These are phyloP conservation scores for Globisporangium spinosum DNA, from an alignment of 352 stramenopile genomes.

Conservation along the genomic window DNA sequence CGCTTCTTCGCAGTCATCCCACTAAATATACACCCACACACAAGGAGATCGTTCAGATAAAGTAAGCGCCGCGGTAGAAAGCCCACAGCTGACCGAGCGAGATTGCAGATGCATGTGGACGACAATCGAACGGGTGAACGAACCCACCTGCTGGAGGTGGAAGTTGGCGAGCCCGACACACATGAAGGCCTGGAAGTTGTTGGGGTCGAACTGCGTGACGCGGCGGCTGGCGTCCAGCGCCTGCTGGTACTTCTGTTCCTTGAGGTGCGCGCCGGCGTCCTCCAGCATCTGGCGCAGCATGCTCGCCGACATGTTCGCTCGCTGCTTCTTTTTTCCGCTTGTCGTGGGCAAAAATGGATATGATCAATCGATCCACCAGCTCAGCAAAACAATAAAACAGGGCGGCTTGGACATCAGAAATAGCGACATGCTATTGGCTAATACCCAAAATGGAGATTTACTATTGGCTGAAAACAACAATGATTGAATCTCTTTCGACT, in stretches of 20 bases:
- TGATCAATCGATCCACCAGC: neutral
- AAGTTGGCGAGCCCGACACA: constrained; percentile 76
- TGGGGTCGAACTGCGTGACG: constrained; percentile 73
- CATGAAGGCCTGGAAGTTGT: constrained; percentile 83
- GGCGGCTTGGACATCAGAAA: neutral
- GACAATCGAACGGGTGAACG: neutral
- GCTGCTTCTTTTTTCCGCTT: neutral
- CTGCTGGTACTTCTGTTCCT: constrained; percentile 71
- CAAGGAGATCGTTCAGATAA: neutral
- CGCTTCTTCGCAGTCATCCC: constrained; percentile 64
- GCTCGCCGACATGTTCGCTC: constrained; percentile 46
- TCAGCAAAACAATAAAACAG: too few relatives aligned
- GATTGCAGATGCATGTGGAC: neutral
- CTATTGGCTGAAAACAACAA: neutral
- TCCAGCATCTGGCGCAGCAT: constrained; percentile 80
- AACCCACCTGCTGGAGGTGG: constrained; percentile 60
- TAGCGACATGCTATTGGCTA: neutral
- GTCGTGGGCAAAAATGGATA: neutral
- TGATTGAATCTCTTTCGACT: neutral
- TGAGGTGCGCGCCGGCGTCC: constrained; percentile 63
- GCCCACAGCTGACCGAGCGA: neutral
- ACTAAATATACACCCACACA: constrained; percentile 28
- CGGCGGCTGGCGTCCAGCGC: constrained; percentile 59
- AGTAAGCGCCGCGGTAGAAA: neutral
- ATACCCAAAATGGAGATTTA: neutral